Percentiles rank a stretch among this genome's conserved stretches.
Evolutionary conservation across 768 basidiomycete genomes (phyloP).

Genomic region (Pisolithus sp.): DNA sequence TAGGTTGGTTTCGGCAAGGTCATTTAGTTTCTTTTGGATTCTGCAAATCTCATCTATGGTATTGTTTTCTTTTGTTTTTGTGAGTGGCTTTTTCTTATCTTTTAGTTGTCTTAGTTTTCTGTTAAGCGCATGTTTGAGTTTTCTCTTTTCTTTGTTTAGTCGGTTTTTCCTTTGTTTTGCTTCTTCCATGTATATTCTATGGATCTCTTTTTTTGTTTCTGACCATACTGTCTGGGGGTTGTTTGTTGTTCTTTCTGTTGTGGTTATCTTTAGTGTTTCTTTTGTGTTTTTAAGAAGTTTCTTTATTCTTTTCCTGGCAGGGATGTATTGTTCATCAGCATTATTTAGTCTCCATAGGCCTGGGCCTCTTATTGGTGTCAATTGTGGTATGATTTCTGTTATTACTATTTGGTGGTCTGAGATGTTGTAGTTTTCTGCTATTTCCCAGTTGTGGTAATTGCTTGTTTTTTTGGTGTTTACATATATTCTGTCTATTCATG

Average conservation of each 20-base stretch:
- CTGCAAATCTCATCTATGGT: neutral
- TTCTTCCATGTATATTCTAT: neutral
- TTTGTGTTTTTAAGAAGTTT: neutral
- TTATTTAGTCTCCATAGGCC: neutral
- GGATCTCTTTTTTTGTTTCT: neutral
- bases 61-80: neutral
- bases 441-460: neutral
- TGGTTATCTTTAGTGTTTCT: neutral
- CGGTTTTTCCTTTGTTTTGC: neutral
- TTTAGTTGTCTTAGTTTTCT: neutral
- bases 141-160: neutral
- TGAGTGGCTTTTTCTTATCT: neutral
- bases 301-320: neutral
- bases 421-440: neutral
- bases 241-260: neutral
- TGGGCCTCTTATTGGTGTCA: neutral
- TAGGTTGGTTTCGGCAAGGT: neutral
- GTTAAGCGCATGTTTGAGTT: neutral
- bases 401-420: conserved; percentile 9
- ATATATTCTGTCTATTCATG: neutral
- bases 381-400: neutral
- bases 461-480: rapidly evolving
- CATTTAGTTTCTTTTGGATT: neutral
- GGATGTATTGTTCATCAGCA: neutral
- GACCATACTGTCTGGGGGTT: neutral